These are phyloP conservation scores for Ustilago crameri DNA, from an alignment of 1,284 basidiomycete species.

Conservation along the genomic window DNA sequence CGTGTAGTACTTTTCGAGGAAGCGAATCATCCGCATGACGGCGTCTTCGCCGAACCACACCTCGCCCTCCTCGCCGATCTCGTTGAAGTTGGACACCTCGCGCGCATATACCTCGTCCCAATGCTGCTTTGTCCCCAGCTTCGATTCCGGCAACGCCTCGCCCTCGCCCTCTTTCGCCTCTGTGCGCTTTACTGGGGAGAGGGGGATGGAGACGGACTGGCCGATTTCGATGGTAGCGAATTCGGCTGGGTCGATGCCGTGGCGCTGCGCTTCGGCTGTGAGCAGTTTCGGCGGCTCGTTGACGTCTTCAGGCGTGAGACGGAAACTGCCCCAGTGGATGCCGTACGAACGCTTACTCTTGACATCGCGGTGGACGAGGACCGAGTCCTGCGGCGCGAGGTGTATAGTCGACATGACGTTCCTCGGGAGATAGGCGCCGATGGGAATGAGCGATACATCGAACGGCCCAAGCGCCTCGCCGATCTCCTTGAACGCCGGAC, in stretches of 20 bases:
- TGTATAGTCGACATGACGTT: constrained; percentile 58
- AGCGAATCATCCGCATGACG: constrained; percentile 78
- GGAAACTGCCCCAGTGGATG: constrained; percentile 58
- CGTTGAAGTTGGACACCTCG: constrained; percentile 80
- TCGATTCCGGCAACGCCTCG: constrained; percentile 70
- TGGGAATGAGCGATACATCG: constrained; percentile 54
- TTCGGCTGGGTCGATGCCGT: constrained; percentile 34
- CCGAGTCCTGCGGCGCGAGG: constrained; percentile 52
- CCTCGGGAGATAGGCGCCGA: constrained; percentile 58
- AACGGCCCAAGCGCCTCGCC: constrained; percentile 57
- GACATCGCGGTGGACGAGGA: constrained; percentile 51
- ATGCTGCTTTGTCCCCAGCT: constrained; percentile 77
- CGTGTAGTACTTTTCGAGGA: constrained; percentile 40
- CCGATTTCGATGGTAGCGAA: constrained; percentile 50
- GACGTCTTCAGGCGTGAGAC: constrained; percentile 55
- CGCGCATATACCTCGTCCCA: constrained; percentile 63
- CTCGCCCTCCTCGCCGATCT: constrained; percentile 87
- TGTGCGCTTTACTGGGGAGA: not conserved
- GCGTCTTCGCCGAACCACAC: constrained; percentile 88
- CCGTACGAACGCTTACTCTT: constrained; percentile 35
- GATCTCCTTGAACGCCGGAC: constrained; percentile 60
- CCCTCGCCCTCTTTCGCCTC: constrained; percentile 3
- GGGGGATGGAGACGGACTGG: constrained; percentile 41
- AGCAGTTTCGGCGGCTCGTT: constrained; percentile 53
- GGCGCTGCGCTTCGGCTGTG: constrained; percentile 32